Base-by-base conservation (phyloP, 768 basidiomycete genomes). In the Tricholomella constricta region DNA sequence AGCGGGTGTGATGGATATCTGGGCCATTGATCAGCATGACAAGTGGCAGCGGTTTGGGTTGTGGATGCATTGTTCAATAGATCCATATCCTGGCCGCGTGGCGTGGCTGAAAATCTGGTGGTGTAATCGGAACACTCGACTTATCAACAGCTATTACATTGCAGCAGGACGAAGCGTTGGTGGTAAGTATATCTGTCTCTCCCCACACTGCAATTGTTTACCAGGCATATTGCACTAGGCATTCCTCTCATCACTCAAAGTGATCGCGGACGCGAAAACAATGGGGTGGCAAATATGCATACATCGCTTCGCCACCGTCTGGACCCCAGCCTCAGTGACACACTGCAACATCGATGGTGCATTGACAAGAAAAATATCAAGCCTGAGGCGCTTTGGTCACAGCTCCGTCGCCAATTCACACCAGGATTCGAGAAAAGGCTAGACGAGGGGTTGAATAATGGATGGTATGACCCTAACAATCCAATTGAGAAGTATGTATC, bases 191-290 rank as follows among this genome's bases (percentile, higher is more conserved):
- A n/a, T n/a, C n/a, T n/a, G n/a, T n/a, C n/a, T n/a, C n/a, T n/a
- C n/a, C n/a, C n/a, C n/a, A n/a, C n/a, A n/a, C n/a, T n/a, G n/a
- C n/a, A n/a, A n/a, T n/a, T n/a, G n/a, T n/a, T 44, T 1, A 43
- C 29, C 25, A 8, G 2, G 23, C 29, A 22, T 25, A 9, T 50
- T n/a, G 2, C 6, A 19, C 45, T 45, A 75, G 73, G 42, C 23
- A 62, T 79, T 6, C 73, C 78, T 0, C 54, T 79, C 0, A 53
- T 76, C 0, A 77, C 76, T 0, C 77, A 77, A 51, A 78, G 75
- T 48, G 77, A 80, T 57, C 70, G 62, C 1, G 78, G 78, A 0
- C 43, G 62, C 0, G 77, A 80, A 48, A 81, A 81, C 49, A 68
- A 69, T 54, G 67, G 72, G 0, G 65, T 79, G 23, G 80, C 78